Evolutionary conservation across 2,329 filamentous ascomycete species (phyloP).

Genomic region (Paracorniculantispora psalliotae): DNA sequence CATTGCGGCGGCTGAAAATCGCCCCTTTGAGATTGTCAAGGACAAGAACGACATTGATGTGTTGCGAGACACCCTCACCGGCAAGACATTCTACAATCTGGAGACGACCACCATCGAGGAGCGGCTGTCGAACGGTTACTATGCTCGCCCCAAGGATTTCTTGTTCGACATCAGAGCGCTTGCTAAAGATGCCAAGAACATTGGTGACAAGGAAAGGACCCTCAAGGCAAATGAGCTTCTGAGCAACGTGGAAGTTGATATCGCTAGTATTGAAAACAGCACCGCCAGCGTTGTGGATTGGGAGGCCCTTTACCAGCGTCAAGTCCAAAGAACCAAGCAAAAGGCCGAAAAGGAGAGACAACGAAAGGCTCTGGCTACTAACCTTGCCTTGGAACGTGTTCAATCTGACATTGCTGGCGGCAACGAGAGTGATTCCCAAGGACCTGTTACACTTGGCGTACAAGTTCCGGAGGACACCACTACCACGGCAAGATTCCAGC

Average conservation of each 20-base stretch:
- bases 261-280: constrained; percentile 67
- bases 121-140: constrained; percentile 93
- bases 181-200: constrained; percentile 75
- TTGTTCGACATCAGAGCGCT: constrained; percentile 79
- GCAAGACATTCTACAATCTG: constrained; percentile 92
- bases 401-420: constrained; percentile 46
- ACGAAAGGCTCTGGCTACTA: constrained; percentile 55
- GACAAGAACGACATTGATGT: constrained; percentile 77
- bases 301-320: constrained; percentile 72
- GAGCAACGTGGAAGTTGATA: constrained; percentile 91
- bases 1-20: constrained; percentile 47
- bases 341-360: constrained; percentile 58
- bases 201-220: constrained; percentile 76
- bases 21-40: constrained; percentile 74
- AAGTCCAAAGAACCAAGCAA: constrained; percentile 59
- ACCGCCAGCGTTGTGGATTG: constrained; percentile 64
- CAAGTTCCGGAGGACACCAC: constrained; percentile 48
- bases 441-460: constrained; percentile 59
- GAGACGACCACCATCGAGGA: constrained; percentile 92
- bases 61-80: constrained; percentile 66
- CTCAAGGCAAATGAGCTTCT: constrained; percentile 88
- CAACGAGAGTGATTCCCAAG: constrained; percentile 50
- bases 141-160: constrained; percentile 86
- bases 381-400: constrained; percentile 36
- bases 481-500: constrained; percentile 51